Percentiles rank a stretch among this genome's conserved stretches.
phyloP scores from a whole-genome alignment of 495 filamentous ascomycete genomes.

The Annulohypoxylon nitens region DNA sequence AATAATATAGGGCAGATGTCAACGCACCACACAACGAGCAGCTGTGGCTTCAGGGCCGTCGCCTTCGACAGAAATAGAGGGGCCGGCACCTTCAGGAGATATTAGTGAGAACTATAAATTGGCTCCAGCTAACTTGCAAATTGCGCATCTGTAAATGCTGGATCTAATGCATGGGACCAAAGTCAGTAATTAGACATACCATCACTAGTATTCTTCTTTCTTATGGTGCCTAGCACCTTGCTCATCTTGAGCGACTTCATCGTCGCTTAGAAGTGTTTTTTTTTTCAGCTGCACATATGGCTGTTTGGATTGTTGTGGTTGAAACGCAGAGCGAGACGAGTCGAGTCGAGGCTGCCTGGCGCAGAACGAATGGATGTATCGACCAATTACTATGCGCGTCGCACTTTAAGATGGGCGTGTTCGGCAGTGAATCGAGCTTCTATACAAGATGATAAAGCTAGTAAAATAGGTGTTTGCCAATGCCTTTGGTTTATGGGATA shows the following conservation, averaged over 20 bases:
- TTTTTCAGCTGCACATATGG: constrained; percentile 30
- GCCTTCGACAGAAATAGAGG: constrained; percentile 51
- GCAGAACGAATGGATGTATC: background rate
- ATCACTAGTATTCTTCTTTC: constrained; percentile 54
- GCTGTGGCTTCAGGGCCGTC: constrained; percentile 71
- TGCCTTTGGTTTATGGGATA: background rate
- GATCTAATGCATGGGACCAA: background rate
- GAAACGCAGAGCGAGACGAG: constrained; percentile 12
- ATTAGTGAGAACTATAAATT: constrained; percentile 27
- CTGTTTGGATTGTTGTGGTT: constrained; percentile 7
- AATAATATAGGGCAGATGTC: constrained; percentile 40
- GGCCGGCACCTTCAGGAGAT: constrained; percentile 29
- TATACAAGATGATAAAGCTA: background rate
- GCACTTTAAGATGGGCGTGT: constrained; percentile 11
- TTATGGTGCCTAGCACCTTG: constrained; percentile 68
- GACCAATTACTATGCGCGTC: background rate
- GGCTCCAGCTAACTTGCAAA: background rate
- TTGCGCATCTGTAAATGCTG: background rate
- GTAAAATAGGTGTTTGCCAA: background rate
- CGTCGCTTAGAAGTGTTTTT: constrained; percentile 6
- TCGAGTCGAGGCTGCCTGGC: background rate
- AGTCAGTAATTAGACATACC: constrained; percentile 49
- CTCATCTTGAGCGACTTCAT: constrained; percentile 69
- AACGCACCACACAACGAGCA: constrained; percentile 63
- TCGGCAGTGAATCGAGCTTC: background rate